Percentiles rank a stretch among this genome's conserved stretches.
Evolutionary conservation across 306 rosid genomes (phyloP).

Genomic region (Citrullus mucosospermus): DNA sequence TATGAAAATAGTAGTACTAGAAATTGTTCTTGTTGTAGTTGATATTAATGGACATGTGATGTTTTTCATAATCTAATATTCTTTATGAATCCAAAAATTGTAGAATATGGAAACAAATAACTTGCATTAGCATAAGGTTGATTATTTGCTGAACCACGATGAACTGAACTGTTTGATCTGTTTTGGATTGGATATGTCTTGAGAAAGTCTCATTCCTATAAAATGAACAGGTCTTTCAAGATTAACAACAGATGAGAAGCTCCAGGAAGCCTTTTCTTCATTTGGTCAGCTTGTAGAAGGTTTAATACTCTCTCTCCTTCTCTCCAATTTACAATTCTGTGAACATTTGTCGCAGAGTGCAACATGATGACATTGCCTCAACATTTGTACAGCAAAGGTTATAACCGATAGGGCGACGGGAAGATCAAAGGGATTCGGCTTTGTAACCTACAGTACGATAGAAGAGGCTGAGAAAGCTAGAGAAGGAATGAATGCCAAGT

Average conservation of each 20-base stretch:
- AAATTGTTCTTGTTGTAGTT: no score
- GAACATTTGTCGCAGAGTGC: background rate
- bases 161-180: background rate
- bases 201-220: background rate
- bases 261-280: constrained; percentile 60
- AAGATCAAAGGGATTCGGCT: constrained; percentile 82
- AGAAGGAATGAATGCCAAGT: constrained; percentile 80
- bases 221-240: constrained; percentile 67
- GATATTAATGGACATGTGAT: background rate
- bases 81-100: background rate
- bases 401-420: constrained; percentile 66
- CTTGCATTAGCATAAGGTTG: no score
- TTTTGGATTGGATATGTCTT: background rate
- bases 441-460: constrained; percentile 40
- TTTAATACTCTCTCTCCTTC: constrained; percentile 6
- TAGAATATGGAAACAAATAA: background rate
- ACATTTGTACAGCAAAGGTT: constrained; percentile 57
- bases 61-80: background rate
- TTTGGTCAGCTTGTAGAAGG: constrained; percentile 69
- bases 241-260: constrained; percentile 67
- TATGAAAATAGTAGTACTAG: no score
- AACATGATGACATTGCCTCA: constrained; percentile 10
- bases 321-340: background rate
- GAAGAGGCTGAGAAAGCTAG: constrained; percentile 89
- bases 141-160: background rate